Evolutionary conservation across 2,329 filamentous ascomycete genomes (phyloP).

Genomic region (Bipolaris bicolor): DNA sequence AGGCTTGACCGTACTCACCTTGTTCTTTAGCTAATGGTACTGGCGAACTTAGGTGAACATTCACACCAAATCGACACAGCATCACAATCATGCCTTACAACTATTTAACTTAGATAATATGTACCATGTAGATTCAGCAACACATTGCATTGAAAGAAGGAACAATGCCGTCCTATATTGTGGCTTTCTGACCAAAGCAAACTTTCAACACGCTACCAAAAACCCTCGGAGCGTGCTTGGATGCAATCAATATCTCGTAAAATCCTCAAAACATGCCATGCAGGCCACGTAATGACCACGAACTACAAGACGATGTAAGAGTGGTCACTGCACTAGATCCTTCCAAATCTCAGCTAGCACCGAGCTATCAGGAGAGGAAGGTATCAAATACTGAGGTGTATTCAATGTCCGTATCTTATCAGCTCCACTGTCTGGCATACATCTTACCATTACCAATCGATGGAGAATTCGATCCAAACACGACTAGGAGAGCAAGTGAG

Average conservation of each 20-base stretch:
- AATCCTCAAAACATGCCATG: not conserved
- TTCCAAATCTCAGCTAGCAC: conserved; percentile 7
- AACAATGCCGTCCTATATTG: conserved; percentile 6
- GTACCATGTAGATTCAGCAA: not conserved
- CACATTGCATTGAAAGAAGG: not conserved
- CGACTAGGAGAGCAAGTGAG: conserved; percentile 6
- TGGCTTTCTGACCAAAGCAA: conserved; percentile 2
- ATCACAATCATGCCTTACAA: conserved; percentile 2
- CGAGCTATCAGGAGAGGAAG: conserved; percentile 13
- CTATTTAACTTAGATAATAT: conserved; percentile 6
- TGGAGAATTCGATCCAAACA: conserved; percentile 8
- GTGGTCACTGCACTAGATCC: conserved; percentile 7
- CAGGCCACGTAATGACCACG: not conserved
- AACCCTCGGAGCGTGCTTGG: conserved; percentile 9
- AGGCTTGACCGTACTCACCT: conserved; percentile 1
- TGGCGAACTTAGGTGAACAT: conserved; percentile 1
- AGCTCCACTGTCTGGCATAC: conserved; percentile 13
- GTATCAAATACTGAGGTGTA: conserved; percentile 8
- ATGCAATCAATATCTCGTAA: conserved; percentile 8
- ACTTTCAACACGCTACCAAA: conserved; percentile 9
- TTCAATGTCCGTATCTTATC: conserved; percentile 13
- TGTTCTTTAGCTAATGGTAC: conserved; percentile 4
- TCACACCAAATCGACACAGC: not conserved
- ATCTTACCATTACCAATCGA: not conserved
- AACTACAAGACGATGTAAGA: conserved; percentile 4